phyloP scores from a whole-genome alignment of 139 green algal species.

The Picochlorum sp. region DNA sequence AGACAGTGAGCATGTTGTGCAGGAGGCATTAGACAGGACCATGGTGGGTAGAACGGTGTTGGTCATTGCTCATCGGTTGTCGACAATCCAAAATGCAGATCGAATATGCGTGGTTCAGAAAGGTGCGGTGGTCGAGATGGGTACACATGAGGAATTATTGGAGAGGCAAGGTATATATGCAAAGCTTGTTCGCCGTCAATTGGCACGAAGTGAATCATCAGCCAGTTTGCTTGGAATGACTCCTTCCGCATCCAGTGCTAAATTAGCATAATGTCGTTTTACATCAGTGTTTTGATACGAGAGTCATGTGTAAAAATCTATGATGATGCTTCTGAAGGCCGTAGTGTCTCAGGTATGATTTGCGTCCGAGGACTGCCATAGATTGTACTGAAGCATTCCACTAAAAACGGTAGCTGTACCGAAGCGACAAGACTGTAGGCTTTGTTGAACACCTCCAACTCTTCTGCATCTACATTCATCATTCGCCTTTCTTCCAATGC shows the following conservation, averaged over 20 bases:
- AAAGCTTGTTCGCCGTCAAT: constrained; percentile 46
- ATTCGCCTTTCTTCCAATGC: constrained; percentile 51
- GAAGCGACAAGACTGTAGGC: constrained; percentile 33
- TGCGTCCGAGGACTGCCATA: constrained; percentile 25
- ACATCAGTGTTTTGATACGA: neutral
- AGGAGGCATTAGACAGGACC: constrained; percentile 80
- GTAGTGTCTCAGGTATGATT: too few species aligned
- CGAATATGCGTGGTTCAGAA: constrained; percentile 62
- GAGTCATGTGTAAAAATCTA: too few species aligned
- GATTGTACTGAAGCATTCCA: constrained; percentile 44
- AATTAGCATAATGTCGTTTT: neutral
- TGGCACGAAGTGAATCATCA: constrained; percentile 10
- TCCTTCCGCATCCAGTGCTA: neutral
- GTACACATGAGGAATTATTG: constrained; percentile 51
- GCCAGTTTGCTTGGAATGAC: neutral
- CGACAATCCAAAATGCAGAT: constrained; percentile 75
- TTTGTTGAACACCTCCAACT: constrained; percentile 33
- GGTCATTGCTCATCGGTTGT: constrained; percentile 87
- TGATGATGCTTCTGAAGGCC: too few species aligned
- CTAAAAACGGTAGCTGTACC: constrained; percentile 48
- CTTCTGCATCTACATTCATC: constrained; percentile 32
- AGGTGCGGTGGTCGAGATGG: constrained; percentile 46
- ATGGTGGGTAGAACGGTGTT: constrained; percentile 78
- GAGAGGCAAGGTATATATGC: constrained; percentile 43
- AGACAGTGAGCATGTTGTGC: constrained; percentile 69